Base-by-base conservation (phyloP, 768 basidiomycete species). In the Astraeus odoratus region DNA sequence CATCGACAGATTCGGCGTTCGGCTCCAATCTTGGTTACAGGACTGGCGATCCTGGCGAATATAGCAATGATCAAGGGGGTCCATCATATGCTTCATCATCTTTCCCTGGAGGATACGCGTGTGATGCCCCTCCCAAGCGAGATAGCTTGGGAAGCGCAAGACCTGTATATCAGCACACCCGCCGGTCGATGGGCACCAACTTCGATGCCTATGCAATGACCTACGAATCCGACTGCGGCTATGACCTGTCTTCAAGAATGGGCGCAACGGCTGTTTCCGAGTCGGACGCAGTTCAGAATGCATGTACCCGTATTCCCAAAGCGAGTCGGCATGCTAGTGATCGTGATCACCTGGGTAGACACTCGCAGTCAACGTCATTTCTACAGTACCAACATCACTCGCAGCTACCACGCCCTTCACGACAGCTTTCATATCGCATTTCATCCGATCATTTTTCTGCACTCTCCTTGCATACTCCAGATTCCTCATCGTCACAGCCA, bases 341-440 rank as follows among this genome's bases (percentile, higher is more conserved):
- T 57, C 45, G 44, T 43, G 39, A 40, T 40, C 39, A 23, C 24
- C 42, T 34, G 44, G 41, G 51, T 44, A 55, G 34, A 51, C 57
- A 39, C 40, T 49, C 53, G 47, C 42, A 41, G 5, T 52, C 51
- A 37, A 49, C 44, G 46, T 40, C 39, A 5, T 40, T 29, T 26
- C 24, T 26, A 26, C 39, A 40, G 13, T 12, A 26, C 16, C 39
- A 40, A 29, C 27, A 40, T 26, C 39, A 27, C 15, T 25, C 26
- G 24, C 39, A 18, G 39, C 25, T 26, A 16, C 24, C 39, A 16
- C 26, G 18, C 26, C 15, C 25, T 26, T 29, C 39, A 20, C 25
- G 25, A 40, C 39, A 40, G n/a, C 25, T 40, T 26, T 16, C 39
- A 25, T 19, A 24, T 25, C 39, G 26, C 7, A 26, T 4, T 26